Evolutionary conservation across 2,329 filamentous ascomycete species (phyloP).

Genomic region (Pseudogymnoascus sp.): DNA sequence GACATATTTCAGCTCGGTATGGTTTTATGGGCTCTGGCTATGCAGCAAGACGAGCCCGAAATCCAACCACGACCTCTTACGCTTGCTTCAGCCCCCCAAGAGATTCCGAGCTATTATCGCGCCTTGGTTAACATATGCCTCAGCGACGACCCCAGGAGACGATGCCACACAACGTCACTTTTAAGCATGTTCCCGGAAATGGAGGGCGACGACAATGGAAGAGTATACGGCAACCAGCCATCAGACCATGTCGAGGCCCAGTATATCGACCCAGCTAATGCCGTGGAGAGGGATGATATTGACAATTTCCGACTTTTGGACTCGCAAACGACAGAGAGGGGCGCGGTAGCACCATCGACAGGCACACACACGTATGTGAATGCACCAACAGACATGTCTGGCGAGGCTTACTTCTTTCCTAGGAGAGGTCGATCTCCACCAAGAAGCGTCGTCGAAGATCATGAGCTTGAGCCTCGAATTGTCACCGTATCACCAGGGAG

Average conservation of each 20-base stretch:
- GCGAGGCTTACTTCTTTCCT: constrained; percentile 23
- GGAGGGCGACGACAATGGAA: neutral
- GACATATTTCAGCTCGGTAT: constrained; percentile 95
- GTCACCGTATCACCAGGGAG: neutral
- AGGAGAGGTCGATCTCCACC: constrained; percentile 27
- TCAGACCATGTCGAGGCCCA: neutral
- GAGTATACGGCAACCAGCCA: neutral
- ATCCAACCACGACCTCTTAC: constrained; percentile 62
- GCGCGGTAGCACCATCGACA: constrained; percentile 11
- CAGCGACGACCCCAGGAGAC: constrained; percentile 61
- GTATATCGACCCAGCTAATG: constrained; percentile 12
- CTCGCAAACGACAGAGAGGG: constrained; percentile 9
- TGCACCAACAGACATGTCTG: constrained; percentile 22
- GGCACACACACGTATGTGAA: constrained; percentile 21
- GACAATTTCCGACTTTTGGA: constrained; percentile 7
- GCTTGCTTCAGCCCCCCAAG: constrained; percentile 41
- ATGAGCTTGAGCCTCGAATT: neutral
- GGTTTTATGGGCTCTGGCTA: constrained; percentile 89
- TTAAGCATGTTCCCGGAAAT: constrained; percentile 56
- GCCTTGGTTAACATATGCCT: constrained; percentile 71
- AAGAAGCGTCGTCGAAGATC: neutral
- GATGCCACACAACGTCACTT: constrained; percentile 66
- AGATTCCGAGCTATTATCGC: constrained; percentile 73
- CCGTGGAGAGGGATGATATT: constrained; percentile 11
- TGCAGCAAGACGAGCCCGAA: constrained; percentile 85